Evolutionary conservation across 257 asterid species (phyloP).

Genomic region (Buddleja alternifolia): DNA sequence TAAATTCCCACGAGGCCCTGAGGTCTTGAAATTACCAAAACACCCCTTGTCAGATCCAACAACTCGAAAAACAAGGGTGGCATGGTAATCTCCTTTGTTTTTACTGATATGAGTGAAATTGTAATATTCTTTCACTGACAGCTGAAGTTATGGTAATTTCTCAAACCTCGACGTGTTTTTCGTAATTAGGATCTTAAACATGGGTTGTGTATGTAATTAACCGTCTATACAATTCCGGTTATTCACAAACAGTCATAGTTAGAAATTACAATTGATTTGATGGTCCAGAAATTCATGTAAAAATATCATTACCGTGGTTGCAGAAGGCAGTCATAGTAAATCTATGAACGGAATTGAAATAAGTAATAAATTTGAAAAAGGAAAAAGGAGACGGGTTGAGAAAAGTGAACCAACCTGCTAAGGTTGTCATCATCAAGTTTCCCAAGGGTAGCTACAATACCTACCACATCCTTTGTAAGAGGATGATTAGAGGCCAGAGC

Average conservation of each 20-base stretch:
- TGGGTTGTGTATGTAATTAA: no score
- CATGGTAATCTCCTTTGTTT: no score
- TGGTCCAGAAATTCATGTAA: constrained; percentile 1
- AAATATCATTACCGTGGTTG: constrained; percentile 12
- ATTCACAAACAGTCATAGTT: constrained; percentile 8
- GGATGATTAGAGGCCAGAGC: constrained; percentile 46
- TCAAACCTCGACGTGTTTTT: no score
- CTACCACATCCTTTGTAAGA: constrained; percentile 63
- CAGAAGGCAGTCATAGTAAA: background rate
- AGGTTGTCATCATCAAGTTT: constrained; percentile 66
- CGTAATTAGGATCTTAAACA: no score
- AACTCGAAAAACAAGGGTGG: no score
- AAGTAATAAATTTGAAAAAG: constrained; percentile 9
- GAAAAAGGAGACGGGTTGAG: constrained; percentile 17
- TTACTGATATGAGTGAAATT: no score
- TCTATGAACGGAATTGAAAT: constrained; percentile 14
- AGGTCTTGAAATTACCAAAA: no score
- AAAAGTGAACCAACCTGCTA: constrained; percentile 65
- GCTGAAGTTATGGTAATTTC: no score
- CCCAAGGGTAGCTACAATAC: constrained; percentile 84
- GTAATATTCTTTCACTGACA: no score
- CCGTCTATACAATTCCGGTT: no score
- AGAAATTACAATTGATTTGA: background rate
- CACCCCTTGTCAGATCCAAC: no score
- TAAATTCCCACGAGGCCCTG: no score